phyloP scores from a whole-genome alignment of 2,329 filamentous ascomycete species.

The Penicillium nordicum region DNA sequence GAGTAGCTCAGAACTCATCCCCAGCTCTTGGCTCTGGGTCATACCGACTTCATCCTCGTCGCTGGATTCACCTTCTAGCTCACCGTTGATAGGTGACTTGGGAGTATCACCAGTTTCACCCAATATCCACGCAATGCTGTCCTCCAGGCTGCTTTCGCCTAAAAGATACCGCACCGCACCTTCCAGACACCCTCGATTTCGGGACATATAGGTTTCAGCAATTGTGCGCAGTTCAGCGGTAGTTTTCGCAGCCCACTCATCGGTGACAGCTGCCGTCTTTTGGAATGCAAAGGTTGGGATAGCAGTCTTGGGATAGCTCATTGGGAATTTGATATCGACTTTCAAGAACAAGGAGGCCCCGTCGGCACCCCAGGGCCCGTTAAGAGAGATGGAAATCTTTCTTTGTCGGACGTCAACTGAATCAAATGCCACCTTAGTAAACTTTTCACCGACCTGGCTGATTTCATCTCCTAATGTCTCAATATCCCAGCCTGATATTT shows the following conservation, averaged over 20 bases:
- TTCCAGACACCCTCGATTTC: slow-evolving; percentile 57
- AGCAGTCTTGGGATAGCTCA: slow-evolving; percentile 52
- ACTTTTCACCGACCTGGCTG: slow-evolving; percentile 58
- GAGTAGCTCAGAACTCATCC: slow-evolving; percentile 51
- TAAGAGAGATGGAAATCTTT: slow-evolving; percentile 55
- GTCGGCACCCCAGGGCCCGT: slow-evolving; percentile 58
- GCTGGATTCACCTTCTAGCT: slow-evolving; percentile 67
- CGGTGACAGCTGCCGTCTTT: slow-evolving; percentile 55
- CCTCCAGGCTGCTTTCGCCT: slow-evolving; percentile 57
- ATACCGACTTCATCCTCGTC: slow-evolving; percentile 66
- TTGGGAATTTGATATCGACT: slow-evolving; percentile 57
- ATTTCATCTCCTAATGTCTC: slow-evolving; percentile 60
- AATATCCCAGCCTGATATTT: slow-evolving; percentile 54
- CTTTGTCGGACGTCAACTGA: slow-evolving; percentile 55
- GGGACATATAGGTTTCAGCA: slow-evolving; percentile 52
- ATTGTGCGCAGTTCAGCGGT: slow-evolving; percentile 54
- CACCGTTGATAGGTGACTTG: slow-evolving; percentile 42
- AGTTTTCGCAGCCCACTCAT: slow-evolving; percentile 49
- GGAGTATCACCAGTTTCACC: slow-evolving; percentile 57
- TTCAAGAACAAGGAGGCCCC: slow-evolving; percentile 54
- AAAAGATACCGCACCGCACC: slow-evolving; percentile 60
- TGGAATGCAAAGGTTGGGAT: slow-evolving; percentile 54
- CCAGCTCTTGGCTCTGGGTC: slow-evolving; percentile 44
- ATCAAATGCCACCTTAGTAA: slow-evolving; percentile 59
- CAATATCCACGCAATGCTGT: slow-evolving; percentile 51